Conservation (phyloP, 805 yeast genomes). For the Gaillardinia entomophila region DNA sequence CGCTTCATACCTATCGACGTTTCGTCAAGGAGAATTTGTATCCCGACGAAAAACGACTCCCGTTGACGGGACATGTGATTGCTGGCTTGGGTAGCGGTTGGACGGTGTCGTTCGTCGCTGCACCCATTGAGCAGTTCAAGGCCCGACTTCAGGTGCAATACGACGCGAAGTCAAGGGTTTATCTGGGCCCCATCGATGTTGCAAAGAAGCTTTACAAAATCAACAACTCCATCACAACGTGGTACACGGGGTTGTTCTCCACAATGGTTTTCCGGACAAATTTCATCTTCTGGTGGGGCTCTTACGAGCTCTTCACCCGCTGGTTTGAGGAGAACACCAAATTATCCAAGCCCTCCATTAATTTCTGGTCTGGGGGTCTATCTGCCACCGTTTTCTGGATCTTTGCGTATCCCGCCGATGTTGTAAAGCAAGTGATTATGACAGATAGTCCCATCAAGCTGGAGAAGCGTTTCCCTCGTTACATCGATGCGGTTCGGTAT, state of each 20-base stretch:
- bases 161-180: constrained; percentile 62
- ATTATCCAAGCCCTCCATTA: constrained; percentile 63
- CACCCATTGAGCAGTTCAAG: constrained; percentile 86
- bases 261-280: constrained; percentile 85
- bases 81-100: constrained; percentile 84
- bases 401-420: constrained; percentile 84
- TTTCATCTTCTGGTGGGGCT: constrained; percentile 92
- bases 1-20: constrained; percentile 71
- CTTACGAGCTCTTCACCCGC: constrained; percentile 73
- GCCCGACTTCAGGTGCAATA: constrained; percentile 88
- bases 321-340: constrained; percentile 61
- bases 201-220: constrained; percentile 49
- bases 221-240: constrained; percentile 58
- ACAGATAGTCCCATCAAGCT: constrained; percentile 60
- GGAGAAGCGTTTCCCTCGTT: constrained; percentile 64
- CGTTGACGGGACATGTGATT: constrained; percentile 65
- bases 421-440: constrained; percentile 79
- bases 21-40: constrained; percentile 61
- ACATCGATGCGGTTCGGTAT: constrained; percentile 65
- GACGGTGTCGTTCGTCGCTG: constrained; percentile 94
- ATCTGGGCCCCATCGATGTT: constrained; percentile 79
- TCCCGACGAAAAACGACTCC: constrained; percentile 56
- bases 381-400: constrained; percentile 87
- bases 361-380: constrained; percentile 90
- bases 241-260: constrained; percentile 76